Percentiles rank a stretch among this genome's conserved stretches.
Conservation (phyloP, 1,284 basidiomycete genomes). For the Pseudomicrostroma phylloplanum region DNA sequence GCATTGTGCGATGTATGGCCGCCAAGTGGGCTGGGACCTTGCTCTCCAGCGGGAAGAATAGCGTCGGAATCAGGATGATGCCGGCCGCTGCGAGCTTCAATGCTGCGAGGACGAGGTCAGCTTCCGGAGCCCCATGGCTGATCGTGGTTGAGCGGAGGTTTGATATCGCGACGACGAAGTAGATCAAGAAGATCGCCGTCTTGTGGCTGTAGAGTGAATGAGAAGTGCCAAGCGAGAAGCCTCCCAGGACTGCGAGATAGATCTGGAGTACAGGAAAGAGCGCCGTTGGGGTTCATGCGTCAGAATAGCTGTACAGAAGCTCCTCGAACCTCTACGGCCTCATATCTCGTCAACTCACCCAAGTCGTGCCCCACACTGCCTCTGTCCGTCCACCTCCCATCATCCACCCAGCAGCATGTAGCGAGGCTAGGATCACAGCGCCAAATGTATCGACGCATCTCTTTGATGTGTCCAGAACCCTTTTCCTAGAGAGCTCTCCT, state of each 20-base stretch:
- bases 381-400: conserved; percentile 17
- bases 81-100: conserved; percentile 24
- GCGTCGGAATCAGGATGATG: conserved; percentile 25
- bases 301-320: neutral
- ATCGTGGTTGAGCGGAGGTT: conserved; percentile 40
- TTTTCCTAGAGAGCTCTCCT: conserved; percentile 9
- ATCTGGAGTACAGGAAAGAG: conserved; percentile 12
- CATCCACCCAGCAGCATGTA: conserved; percentile 26
- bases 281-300: neutral
- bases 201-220: conserved; percentile 42
- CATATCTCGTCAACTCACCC: conserved; percentile 14
- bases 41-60: conserved; percentile 36
- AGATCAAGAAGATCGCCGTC: conserved; percentile 26
- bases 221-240: conserved; percentile 22
- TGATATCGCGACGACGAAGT: conserved; percentile 28
- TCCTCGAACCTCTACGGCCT: neutral
- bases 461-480: conserved; percentile 23
- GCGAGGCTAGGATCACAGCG: conserved; percentile 20
- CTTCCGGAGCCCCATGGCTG: neutral
- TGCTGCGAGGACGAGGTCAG: conserved; percentile 20
- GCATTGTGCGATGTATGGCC: conserved; percentile 44
- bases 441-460: conserved; percentile 28
- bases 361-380: conserved; percentile 25
- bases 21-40: conserved; percentile 30
- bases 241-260: conserved; percentile 32